phyloP scores from a whole-genome alignment of 2,329 filamentous ascomycete genomes.

The Aspergillus sojae region DNA sequence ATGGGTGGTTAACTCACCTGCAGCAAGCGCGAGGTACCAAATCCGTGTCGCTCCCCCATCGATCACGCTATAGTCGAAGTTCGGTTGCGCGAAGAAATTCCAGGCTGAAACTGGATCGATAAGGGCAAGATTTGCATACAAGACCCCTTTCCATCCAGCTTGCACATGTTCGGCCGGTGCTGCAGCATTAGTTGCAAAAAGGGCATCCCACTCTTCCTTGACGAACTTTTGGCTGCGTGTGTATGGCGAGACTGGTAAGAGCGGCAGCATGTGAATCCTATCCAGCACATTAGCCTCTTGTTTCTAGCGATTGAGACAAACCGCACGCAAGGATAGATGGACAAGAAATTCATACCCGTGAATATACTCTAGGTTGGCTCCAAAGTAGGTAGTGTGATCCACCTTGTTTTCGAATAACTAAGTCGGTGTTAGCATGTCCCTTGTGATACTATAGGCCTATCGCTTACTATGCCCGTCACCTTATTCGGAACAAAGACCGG shows the following conservation, averaged over 20 bases:
- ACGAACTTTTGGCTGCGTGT: slow-evolving; percentile 72
- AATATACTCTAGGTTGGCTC: slow-evolving; percentile 70
- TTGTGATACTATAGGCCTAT: not conserved
- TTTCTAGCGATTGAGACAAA: not conserved
- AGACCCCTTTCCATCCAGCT: slow-evolving; percentile 82
- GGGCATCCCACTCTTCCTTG: slow-evolving; percentile 76
- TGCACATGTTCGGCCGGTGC: slow-evolving; percentile 58
- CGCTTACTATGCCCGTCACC: slow-evolving; percentile 58
- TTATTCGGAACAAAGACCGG: slow-evolving; percentile 79
- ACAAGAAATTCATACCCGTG: slow-evolving; percentile 49
- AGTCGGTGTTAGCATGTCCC: slow-evolving; percentile 36
- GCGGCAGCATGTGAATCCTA: slow-evolving; percentile 82
- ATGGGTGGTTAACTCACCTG: slow-evolving; percentile 53
- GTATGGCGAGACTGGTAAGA: slow-evolving; percentile 69
- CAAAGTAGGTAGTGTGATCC: slow-evolving; percentile 91
- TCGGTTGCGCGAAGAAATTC: slow-evolving; percentile 69
- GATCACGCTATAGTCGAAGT: slow-evolving; percentile 67
- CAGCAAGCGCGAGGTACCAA: slow-evolving; percentile 81
- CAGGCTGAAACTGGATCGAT: slow-evolving; percentile 71
- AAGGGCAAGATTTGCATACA: slow-evolving; percentile 81
- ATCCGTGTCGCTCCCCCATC: slow-evolving; percentile 80
- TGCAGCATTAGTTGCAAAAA: slow-evolving; percentile 70
- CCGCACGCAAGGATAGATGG: not conserved
- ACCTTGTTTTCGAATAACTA: slow-evolving; percentile 90
- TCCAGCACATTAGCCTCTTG: slow-evolving; percentile 37